phyloP scores from a whole-genome alignment of 2,329 filamentous ascomycete genomes.

The Echinosphaeria canescens region DNA sequence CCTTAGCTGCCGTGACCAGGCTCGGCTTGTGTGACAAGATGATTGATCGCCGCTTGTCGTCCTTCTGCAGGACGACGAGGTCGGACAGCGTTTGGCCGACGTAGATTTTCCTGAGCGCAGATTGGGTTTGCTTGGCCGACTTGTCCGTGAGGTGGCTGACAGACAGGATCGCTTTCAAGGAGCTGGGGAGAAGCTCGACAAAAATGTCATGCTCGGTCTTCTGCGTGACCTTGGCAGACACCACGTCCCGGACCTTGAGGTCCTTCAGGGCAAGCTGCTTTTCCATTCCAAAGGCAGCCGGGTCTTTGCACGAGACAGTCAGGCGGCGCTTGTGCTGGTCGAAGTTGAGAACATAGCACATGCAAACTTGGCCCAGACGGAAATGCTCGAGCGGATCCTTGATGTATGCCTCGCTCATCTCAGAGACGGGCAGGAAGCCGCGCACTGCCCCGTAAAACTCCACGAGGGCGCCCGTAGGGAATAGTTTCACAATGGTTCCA shows the following conservation, averaged over 20 bases:
- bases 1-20: constrained; percentile 52
- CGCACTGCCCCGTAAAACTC: constrained; percentile 75
- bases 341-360: constrained; percentile 67
- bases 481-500: constrained; percentile 70
- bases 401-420: constrained; percentile 98
- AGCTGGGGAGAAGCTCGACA: constrained; percentile 52
- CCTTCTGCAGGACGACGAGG: constrained; percentile 72
- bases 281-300: constrained; percentile 49
- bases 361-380: constrained; percentile 74
- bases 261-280: constrained; percentile 59
- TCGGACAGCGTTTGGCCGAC: constrained; percentile 68
- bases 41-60: constrained; percentile 54
- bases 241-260: constrained; percentile 50
- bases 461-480: constrained; percentile 62
- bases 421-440: constrained; percentile 77
- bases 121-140: constrained; percentile 54
- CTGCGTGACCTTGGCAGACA: constrained; percentile 62
- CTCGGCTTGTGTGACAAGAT: constrained; percentile 67
- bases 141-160: constrained; percentile 71
- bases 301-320: constrained; percentile 84
- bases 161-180: constrained; percentile 58
- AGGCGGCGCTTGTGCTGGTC: constrained; percentile 50
- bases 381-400: constrained; percentile 80
- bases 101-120: constrained; percentile 58
- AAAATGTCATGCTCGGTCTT: constrained; percentile 59